Base-by-base conservation (phyloP, 2,329 filamentous ascomycete species). In the Trichoderma arundinaceum region DNA sequence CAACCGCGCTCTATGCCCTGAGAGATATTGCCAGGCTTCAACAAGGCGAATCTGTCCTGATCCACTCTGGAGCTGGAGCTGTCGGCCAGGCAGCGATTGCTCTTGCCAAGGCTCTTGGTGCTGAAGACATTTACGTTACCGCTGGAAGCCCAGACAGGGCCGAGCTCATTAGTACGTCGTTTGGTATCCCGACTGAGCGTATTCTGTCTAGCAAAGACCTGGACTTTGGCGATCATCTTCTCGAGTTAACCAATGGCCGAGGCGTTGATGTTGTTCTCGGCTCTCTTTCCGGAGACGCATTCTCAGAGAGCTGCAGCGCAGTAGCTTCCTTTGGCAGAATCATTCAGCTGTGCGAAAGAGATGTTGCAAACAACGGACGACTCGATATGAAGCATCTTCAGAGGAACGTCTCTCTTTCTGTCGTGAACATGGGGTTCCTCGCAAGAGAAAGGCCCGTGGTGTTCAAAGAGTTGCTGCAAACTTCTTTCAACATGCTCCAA, bases 181-280 rank as follows among this genome's bases (percentile, higher is more conserved):
- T 72, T 65, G 67, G 69, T 1, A 73, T 78, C 17, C 70, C 71
- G 1, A 53, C 67, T 28, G 60, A 67, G 10, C 73, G 73, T 41
- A 74, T 78, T 3, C 72, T 77, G 48, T 70, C 68, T 3, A 72
- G 70, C 46, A 67, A 71, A 7, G 69, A 71, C 46, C 52, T 65
- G 2, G 60, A 67, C 0, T 76, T 78, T 38, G 69, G 69, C 1
- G 48, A 66, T 10, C 69, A 68, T 1, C 67, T 75, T 28, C 48
- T 70, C 22, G 52, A 65, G 13, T 58, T 66, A 7, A 75, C 72
- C 1, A 61, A 68, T 38, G 58, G 70, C 10, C 57, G 67, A 33
- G 70, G 74, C 22, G 71, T 76, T 15, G 71, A 74, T 22, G 65
- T 74, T 3, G 72, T 76, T 0, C 68, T 79, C 1, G 77, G 77